Conservation (phyloP, 208 protist species). For the Blastocrithidia nonstop region DNA sequence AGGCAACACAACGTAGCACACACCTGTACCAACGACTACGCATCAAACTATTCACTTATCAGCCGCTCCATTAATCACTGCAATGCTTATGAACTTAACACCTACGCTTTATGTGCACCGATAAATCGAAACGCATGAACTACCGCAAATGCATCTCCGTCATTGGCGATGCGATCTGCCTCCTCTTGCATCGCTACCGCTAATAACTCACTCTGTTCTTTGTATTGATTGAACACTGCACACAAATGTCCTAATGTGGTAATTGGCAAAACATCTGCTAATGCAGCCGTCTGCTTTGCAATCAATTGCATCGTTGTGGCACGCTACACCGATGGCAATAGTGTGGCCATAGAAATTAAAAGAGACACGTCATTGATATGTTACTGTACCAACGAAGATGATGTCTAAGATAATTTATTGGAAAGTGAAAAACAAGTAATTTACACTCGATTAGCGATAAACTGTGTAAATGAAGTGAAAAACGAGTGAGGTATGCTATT, state of each 20-base stretch:
- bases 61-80: slow-evolving; percentile 61
- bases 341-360: slow-evolving; percentile 5
- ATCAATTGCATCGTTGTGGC: slow-evolving; percentile 9
- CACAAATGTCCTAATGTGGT: slow-evolving; percentile 28
- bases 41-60: slow-evolving; percentile 34
- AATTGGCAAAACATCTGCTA: slow-evolving; percentile 19
- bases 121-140: slow-evolving; percentile 55
- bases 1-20: slow-evolving; percentile 12
- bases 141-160: slow-evolving; percentile 35
- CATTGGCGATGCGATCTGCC: slow-evolving; percentile 43
- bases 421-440: too few species aligned
- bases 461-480: too few species aligned
- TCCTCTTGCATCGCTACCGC: slow-evolving; percentile 38
- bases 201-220: slow-evolving; percentile 13
- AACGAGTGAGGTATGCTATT: too few species aligned
- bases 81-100: slow-evolving; percentile 28
- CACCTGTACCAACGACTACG: slow-evolving; percentile 17
- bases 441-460: too few species aligned
- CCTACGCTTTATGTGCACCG: slow-evolving; percentile 26
- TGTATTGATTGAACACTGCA: slow-evolving; percentile 25
- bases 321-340: not conserved
- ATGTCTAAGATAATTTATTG: too few species aligned
- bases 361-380: too few species aligned
- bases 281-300: slow-evolving; percentile 14
- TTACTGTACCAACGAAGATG: too few species aligned